Percentiles rank a stretch among this genome's conserved stretches.
Conservation (phyloP, 768 basidiomycete genomes). For the Pholiota microspora region DNA sequence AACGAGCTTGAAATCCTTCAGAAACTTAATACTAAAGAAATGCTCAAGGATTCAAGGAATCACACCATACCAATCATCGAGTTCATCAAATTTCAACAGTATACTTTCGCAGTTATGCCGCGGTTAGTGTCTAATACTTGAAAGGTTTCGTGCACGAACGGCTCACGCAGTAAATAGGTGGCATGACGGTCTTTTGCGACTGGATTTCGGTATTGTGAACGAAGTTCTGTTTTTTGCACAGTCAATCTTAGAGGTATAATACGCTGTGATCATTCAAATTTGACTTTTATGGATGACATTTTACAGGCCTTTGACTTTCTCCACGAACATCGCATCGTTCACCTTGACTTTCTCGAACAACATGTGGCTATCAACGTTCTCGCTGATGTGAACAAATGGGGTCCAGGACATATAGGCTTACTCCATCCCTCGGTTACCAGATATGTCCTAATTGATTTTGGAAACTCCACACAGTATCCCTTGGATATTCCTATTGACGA, state of each 20-base stretch:
- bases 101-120: slow-evolving; percentile 16
- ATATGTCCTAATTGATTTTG: slow-evolving; percentile 18
- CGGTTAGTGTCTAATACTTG: slow-evolving; percentile 1
- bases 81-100: slow-evolving; percentile 8
- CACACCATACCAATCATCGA: slow-evolving; percentile 14
- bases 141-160: too few species aligned
- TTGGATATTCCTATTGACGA: slow-evolving; percentile 3
- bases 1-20: slow-evolving; percentile 2
- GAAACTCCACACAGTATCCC: slow-evolving; percentile 10
- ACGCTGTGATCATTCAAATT: too few species aligned
- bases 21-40: background rate
- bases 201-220: slow-evolving; percentile 1
- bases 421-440: background rate
- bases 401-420: background rate
- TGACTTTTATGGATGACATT: too few species aligned
- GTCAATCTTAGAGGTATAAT: slow-evolving; percentile 1
- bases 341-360: slow-evolving; percentile 8
- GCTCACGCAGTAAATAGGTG: slow-evolving; percentile 1
- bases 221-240: background rate
- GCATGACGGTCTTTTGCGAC: background rate
- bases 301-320: slow-evolving; percentile 14
- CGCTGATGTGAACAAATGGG: background rate
- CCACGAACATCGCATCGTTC: slow-evolving; percentile 14
- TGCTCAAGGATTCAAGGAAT: slow-evolving; percentile 11
- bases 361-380: slow-evolving; percentile 12